Percentiles rank a stretch among this genome's conserved stretches.
Evolutionary conservation across 371 early-diverging fungal genomes (phyloP).

Genomic region (Cokeromyces recurvatus): DNA sequence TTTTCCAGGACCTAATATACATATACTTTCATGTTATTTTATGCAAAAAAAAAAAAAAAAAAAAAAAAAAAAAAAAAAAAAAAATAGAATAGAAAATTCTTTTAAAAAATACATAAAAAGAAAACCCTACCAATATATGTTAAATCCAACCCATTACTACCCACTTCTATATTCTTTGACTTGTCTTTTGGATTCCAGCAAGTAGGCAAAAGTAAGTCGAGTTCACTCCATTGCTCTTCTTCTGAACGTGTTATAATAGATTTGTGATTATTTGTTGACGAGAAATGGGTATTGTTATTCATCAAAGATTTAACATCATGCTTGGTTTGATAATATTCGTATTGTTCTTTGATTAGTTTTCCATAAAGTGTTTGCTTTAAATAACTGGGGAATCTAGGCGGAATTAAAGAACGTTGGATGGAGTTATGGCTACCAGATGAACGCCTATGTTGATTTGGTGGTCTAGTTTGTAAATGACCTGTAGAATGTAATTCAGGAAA

Average conservation of each 20-base stretch:
- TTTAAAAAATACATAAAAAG: no score
- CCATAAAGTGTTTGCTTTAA: slow-evolving; percentile 34
- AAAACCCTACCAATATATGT: slow-evolving; percentile 54
- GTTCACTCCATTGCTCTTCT: slow-evolving; percentile 6
- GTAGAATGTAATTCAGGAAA: slow-evolving; percentile 12
- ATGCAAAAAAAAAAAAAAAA: background rate
- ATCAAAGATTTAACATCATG: slow-evolving; percentile 6
- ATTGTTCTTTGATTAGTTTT: slow-evolving; percentile 24
- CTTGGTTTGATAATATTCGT: slow-evolving; percentile 15
- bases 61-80: no score
- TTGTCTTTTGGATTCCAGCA: slow-evolving; percentile 65
- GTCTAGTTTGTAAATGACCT: background rate
- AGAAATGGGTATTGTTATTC: no score
- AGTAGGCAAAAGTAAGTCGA: slow-evolving; percentile 49
- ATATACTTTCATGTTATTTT: no score
- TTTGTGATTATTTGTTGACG: slow-evolving; percentile 5
- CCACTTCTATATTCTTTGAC: slow-evolving; percentile 50
- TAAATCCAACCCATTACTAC: slow-evolving; percentile 49
- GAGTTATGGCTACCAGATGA: background rate
- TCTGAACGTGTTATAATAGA: slow-evolving; percentile 3
- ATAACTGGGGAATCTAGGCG: slow-evolving; percentile 34
- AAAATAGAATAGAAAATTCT: no score
- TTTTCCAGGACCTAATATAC: slow-evolving; percentile 75
- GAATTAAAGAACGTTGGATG: slow-evolving; percentile 16
- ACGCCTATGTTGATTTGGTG: background rate